Percentiles rank a stretch among this genome's conserved stretches.
Conservation (phyloP, 495 filamentous ascomycete species). For the Aspergillus conjunctus region DNA sequence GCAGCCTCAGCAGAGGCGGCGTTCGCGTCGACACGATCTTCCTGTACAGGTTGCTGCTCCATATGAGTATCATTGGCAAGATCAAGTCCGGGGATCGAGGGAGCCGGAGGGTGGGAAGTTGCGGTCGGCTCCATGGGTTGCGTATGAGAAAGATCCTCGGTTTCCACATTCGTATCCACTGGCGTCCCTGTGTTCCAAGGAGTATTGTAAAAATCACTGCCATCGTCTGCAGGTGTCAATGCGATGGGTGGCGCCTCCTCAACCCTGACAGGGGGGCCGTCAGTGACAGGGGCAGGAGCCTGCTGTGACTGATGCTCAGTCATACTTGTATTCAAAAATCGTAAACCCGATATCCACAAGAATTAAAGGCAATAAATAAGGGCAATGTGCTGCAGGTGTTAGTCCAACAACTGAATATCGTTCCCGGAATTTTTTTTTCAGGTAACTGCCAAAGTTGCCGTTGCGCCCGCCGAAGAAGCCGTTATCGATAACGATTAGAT, state of each 20-base stretch:
- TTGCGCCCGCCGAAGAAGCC: slow-evolving; percentile 33
- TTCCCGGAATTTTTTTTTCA: slow-evolving; percentile 30
- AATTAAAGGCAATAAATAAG: neutral
- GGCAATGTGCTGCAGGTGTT: neutral
- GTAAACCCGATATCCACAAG: neutral
- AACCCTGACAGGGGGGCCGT: slow-evolving; percentile 30
- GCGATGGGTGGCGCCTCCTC: slow-evolving; percentile 41
- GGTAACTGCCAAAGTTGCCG: slow-evolving; percentile 38
- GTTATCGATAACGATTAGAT: slow-evolving; percentile 34
- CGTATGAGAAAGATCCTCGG: slow-evolving; percentile 7
- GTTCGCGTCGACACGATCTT: slow-evolving; percentile 18
- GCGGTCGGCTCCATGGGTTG: slow-evolving; percentile 14
- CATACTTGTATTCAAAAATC: slow-evolving; percentile 38
- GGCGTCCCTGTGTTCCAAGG: slow-evolving; percentile 36
- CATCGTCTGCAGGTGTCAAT: slow-evolving; percentile 39
- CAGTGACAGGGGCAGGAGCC: slow-evolving; percentile 15
- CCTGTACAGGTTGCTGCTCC: slow-evolving; percentile 21
- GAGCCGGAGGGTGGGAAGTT: slow-evolving; percentile 20
- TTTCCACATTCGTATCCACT: slow-evolving; percentile 6
- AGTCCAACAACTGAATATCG: slow-evolving; percentile 3
- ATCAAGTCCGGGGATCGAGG: slow-evolving; percentile 45
- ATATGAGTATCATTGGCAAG: slow-evolving; percentile 35
- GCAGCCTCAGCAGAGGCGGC: neutral
- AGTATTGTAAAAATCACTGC: slow-evolving; percentile 49
- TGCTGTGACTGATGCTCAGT: slow-evolving; percentile 38